Base-by-base conservation (phyloP, 495 filamentous ascomycete genomes). In the Annulohypoxylon moriforme region DNA sequence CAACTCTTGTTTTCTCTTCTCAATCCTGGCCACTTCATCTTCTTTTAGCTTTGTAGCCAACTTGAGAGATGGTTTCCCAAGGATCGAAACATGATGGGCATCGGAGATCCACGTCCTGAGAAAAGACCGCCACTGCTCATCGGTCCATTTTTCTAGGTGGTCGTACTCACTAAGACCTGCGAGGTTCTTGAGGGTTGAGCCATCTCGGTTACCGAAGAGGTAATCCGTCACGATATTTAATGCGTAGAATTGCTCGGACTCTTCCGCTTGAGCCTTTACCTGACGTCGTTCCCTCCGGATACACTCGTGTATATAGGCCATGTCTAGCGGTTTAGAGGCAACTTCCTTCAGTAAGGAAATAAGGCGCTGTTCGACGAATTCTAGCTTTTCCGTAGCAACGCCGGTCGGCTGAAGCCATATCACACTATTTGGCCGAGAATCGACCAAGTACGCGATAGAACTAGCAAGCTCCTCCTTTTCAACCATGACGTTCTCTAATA, bases 401-500 rank as follows among this genome's bases (percentile, higher is more conserved):
- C 93, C 90, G 27, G 90, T 92, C 24, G 97, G 82, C 18, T 89
- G 89, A 69, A 98, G 89, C 81, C 89, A 93, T 42, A 98, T 92
- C 60, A 97, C 84, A 24, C 89, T 90, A 70, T 90, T 90, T n/a
- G 93, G 93, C 38, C 93, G 89, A 34, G 87, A 81, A 56, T 97
- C 94, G 47, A 86, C 91, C 73, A 86, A 87, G 75, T 91, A 93
- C 31, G 88, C 87, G 7, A 98, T 88, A 3, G 88, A 91, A 81
- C 94, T 97, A 10, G 93, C 92, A 60, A 98, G 84, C 67, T 97
- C 91, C 76, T 98, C 94, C 73, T 91, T 94, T 74, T 99, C 96
- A 9, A 99, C 96, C 60, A 99, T 85, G 18, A 88, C 88, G 71
- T 97, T 97, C 67, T 98, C 95, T 16, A 99, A 82, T 13, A 98